These are phyloP conservation scores for Tetrapisispora taiwanensis DNA, from an alignment of 805 yeast genomes.

Conservation along the genomic window DNA sequence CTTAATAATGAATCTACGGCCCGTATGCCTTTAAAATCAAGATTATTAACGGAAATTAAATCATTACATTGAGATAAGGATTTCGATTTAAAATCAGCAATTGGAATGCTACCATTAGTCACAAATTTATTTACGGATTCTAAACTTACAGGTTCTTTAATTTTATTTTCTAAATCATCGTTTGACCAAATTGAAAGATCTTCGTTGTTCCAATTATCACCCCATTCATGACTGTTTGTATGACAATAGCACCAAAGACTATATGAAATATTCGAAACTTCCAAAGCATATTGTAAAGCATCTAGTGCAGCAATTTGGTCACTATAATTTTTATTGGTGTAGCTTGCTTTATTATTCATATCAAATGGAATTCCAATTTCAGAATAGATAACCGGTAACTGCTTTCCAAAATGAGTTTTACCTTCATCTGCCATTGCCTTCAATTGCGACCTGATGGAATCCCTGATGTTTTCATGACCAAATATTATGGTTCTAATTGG, in stretches of 20 bases:
- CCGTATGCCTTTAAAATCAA: slow-evolving; percentile 45
- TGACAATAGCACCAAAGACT: slow-evolving; percentile 82
- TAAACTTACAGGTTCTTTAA: too few relatives aligned
- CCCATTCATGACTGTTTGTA: slow-evolving; percentile 68
- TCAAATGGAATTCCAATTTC: slow-evolving; percentile 98
- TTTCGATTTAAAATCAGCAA: too few relatives aligned
- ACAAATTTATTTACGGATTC: background rate
- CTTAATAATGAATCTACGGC: slow-evolving; percentile 68
- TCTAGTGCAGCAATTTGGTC: slow-evolving; percentile 79
- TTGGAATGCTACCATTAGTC: background rate
- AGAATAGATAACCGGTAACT: slow-evolving; percentile 67
- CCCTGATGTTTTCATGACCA: slow-evolving; percentile 73
- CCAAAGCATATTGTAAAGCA: slow-evolving; percentile 70
- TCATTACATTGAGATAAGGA: too few relatives aligned
- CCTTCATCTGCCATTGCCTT: slow-evolving; percentile 59
- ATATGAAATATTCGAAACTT: slow-evolving; percentile 58
- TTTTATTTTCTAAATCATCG: slow-evolving; percentile 34
- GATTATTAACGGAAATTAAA: background rate
- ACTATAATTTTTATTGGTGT: slow-evolving; percentile 50
- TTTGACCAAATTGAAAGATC: slow-evolving; percentile 82
- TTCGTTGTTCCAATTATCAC: slow-evolving; percentile 90
- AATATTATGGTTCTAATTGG: slow-evolving; percentile 69
- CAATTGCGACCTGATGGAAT: slow-evolving; percentile 60
- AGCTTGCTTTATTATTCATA: slow-evolving; percentile 76
- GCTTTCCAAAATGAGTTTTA: slow-evolving; percentile 44